A percentile compares a stretch with the other conserved stretches of the same genome.
These are phyloP conservation scores for Oehlia diaphana DNA, from an alignment of 192 early-diverging fungal species.

Conservation along the genomic window DNA sequence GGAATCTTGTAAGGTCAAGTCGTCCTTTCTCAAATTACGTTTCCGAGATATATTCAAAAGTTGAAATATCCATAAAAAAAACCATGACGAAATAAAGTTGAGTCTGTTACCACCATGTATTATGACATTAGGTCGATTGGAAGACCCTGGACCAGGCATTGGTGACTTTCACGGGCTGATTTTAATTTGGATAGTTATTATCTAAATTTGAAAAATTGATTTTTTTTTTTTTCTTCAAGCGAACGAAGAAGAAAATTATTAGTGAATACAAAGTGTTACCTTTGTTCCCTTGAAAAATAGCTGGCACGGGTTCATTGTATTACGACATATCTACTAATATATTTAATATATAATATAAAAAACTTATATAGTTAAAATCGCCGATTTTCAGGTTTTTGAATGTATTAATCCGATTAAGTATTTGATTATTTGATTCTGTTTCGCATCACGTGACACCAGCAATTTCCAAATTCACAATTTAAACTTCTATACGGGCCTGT, in stretches of 20 bases:
- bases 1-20: constrained; percentile 50
- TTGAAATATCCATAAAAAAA: constrained; percentile 65
- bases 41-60: constrained; percentile 43
- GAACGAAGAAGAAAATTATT: background rate
- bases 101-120: constrained; percentile 38
- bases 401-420: too few species aligned
- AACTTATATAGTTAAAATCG: too few species aligned
- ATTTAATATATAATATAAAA: too few species aligned
- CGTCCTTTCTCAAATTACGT: constrained; percentile 47
- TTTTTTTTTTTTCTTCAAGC: background rate
- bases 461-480: too few species aligned
- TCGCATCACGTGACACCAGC: too few species aligned
- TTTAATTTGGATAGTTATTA: background rate
- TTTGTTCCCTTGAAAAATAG: background rate
- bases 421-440: too few species aligned
- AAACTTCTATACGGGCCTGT: too few species aligned
- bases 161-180: background rate
- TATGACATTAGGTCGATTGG: constrained; percentile 20
- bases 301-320: background rate
- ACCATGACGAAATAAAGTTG: constrained; percentile 56
- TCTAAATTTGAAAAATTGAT: background rate
- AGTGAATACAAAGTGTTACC: background rate
- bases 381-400: too few species aligned
- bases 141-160: constrained; percentile 9
- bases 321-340: too few species aligned